Conservation (phyloP, 2,329 filamentous ascomycete genomes). For the Fusarium illudens region DNA sequence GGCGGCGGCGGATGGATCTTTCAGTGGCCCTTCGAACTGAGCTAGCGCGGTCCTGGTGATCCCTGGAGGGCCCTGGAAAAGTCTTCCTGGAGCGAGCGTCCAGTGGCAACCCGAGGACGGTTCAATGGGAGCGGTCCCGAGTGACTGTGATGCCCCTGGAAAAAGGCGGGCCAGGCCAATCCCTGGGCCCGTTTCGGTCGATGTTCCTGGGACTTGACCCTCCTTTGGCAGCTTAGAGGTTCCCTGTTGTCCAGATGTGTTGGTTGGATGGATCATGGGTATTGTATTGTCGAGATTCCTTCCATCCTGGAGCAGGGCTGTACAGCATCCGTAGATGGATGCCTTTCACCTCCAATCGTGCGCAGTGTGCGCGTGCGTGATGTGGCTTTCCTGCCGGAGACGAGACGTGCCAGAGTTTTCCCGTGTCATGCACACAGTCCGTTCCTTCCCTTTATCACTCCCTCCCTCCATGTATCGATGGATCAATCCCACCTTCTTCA, state of each 20-base stretch:
- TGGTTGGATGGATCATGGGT: neutral
- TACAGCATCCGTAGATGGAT: neutral
- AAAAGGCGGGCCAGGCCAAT: constrained; percentile 25
- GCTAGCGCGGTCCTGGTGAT: constrained; percentile 29
- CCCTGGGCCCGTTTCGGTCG: constrained; percentile 34
- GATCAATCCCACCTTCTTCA: constrained; percentile 23
- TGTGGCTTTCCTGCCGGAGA: neutral
- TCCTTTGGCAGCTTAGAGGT: constrained; percentile 25
- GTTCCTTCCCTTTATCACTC: neutral
- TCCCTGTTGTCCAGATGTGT: constrained; percentile 1
- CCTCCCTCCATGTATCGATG: constrained; percentile 1
- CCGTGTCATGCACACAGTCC: neutral
- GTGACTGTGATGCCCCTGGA: constrained; percentile 30
- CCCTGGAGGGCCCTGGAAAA: constrained; percentile 17
- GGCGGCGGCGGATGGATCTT: constrained; percentile 38
- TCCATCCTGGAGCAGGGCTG: neutral
- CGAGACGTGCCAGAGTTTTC: neutral
- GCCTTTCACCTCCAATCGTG: neutral
- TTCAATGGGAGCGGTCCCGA: constrained; percentile 19
- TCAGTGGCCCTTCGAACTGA: constrained; percentile 23
- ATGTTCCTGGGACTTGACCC: constrained; percentile 35
- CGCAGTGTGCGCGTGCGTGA: neutral
- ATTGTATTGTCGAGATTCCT: constrained; percentile 12
- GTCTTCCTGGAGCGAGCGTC: constrained; percentile 8
- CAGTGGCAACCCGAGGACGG: constrained; percentile 13